phyloP scores from a whole-genome alignment of 129 eudicot species.

The Flaveria robusta region DNA sequence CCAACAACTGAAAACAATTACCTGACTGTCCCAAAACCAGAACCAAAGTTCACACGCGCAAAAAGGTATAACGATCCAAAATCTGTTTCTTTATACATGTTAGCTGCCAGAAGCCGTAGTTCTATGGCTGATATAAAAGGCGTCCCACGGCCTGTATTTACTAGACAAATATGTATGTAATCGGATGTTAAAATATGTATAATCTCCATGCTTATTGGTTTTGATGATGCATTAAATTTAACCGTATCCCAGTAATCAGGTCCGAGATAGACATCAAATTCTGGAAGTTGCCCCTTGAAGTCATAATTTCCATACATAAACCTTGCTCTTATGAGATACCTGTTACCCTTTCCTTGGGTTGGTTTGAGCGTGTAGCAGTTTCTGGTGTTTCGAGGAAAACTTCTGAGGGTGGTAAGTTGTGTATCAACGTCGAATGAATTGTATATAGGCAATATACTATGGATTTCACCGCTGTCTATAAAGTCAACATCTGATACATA shows the following conservation, averaged over 20 bases:
- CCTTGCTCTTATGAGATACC: slow-evolving; percentile 42
- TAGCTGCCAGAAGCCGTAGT: slow-evolving; percentile 37
- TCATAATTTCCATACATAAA: slow-evolving; percentile 67
- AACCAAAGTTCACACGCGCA: slow-evolving; percentile 30
- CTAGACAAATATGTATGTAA: slow-evolving; percentile 48
- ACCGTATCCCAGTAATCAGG: slow-evolving; percentile 49
- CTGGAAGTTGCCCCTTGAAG: slow-evolving; percentile 19
- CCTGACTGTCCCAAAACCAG: slow-evolving; percentile 30
- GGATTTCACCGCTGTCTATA: slow-evolving; percentile 41
- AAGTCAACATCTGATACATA: slow-evolving; percentile 41
- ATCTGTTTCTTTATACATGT: slow-evolving; percentile 35
- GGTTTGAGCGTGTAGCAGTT: slow-evolving; percentile 60
- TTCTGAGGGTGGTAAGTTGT: slow-evolving; percentile 43
- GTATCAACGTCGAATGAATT: not conserved
- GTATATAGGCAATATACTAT: slow-evolving; percentile 30
- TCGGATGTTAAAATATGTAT: slow-evolving; percentile 40
- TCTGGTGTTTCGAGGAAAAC: slow-evolving; percentile 54
- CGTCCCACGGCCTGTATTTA: slow-evolving; percentile 42
- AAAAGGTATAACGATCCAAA: slow-evolving; percentile 38
- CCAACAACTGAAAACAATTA: not conserved
- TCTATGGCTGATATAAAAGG: slow-evolving; percentile 58
- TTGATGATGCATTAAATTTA: not conserved
- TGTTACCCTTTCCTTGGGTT: slow-evolving; percentile 38
- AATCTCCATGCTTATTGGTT: slow-evolving; percentile 29
- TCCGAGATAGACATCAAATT: slow-evolving; percentile 55